Percentiles rank a stretch among this genome's conserved stretches.
phyloP scores from a whole-genome alignment of 257 asterid genomes.

The Perilla frutescens region DNA sequence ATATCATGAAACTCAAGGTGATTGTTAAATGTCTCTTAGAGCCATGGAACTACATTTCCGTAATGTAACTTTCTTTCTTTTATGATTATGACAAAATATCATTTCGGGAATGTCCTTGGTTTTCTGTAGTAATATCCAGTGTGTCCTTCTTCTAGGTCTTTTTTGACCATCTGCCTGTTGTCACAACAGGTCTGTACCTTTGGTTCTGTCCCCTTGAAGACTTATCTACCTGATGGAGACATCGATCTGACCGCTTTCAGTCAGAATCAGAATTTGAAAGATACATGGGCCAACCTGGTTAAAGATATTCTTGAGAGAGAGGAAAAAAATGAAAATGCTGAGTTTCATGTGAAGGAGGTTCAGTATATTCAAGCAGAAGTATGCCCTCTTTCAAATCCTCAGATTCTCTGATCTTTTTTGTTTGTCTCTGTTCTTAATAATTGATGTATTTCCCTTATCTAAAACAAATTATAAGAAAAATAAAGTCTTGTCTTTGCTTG shows the following conservation, averaged over 20 bases:
- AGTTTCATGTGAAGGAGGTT: conserved; percentile 89
- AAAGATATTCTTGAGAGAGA: conserved; percentile 78
- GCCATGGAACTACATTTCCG: conserved; percentile 3
- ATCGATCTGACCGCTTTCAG: conserved; percentile 89
- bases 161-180: conserved; percentile 13
- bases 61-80: conserved; percentile 9
- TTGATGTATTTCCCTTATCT: background rate
- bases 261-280: conserved; percentile 62
- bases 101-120: conserved; percentile 7
- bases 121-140: conserved; percentile 10
- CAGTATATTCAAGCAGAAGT: conserved; percentile 96
- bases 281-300: conserved; percentile 83
- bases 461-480: background rate
- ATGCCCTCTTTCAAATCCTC: conserved; percentile 30
- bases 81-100: background rate
- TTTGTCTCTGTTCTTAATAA: background rate
- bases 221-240: conserved; percentile 94
- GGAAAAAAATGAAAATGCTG: conserved; percentile 82
- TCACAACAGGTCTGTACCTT: conserved; percentile 79
- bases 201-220: conserved; percentile 95
- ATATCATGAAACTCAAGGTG: conserved; percentile 22
- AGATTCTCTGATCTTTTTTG: background rate
- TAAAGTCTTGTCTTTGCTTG: background rate
- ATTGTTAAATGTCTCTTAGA: background rate
- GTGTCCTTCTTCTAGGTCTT: conserved; percentile 5